Conservation (phyloP, 495 filamentous ascomycete species). For the Rostrohypoxylon terebratum region DNA sequence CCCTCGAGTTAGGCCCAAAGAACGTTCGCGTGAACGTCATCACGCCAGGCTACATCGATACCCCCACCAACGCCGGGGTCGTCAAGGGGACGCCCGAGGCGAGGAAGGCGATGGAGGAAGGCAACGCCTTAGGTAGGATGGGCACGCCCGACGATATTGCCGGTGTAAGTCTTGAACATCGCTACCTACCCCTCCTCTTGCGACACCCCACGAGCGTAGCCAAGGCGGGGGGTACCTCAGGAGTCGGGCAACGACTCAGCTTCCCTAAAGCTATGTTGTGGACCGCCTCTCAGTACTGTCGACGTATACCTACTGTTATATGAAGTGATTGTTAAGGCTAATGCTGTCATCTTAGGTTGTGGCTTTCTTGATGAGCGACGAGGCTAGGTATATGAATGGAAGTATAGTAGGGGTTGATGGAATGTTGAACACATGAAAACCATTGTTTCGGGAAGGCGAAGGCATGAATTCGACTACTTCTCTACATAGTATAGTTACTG, state of each 20-base stretch:
- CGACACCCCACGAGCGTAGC: background rate
- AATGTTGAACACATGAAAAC: slow-evolving; percentile 40
- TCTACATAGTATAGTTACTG: too few species aligned
- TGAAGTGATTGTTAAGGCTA: background rate
- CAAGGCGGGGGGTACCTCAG: background rate
- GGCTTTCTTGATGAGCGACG: slow-evolving; percentile 64
- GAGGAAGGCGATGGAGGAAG: slow-evolving; percentile 53
- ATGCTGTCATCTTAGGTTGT: slow-evolving; percentile 46
- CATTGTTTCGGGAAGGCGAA: background rate
- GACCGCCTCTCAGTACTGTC: background rate
- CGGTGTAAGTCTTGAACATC: slow-evolving; percentile 50
- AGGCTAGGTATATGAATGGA: slow-evolving; percentile 65
- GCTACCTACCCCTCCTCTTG: background rate
- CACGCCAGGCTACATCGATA: slow-evolving; percentile 61
- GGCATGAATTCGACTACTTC: background rate
- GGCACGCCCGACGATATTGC: slow-evolving; percentile 66
- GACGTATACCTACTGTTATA: background rate
- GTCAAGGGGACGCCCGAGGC: slow-evolving; percentile 45
- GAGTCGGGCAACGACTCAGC: background rate
- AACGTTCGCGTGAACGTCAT: slow-evolving; percentile 67
- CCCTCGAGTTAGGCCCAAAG: slow-evolving; percentile 64
- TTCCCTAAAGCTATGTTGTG: background rate
- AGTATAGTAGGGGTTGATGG: slow-evolving; percentile 65
- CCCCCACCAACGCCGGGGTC: slow-evolving; percentile 42
- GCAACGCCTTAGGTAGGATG: slow-evolving; percentile 62